phyloP scores from a whole-genome alignment of 1,284 basidiomycete genomes.

The Stygiomarasmius scandens region DNA sequence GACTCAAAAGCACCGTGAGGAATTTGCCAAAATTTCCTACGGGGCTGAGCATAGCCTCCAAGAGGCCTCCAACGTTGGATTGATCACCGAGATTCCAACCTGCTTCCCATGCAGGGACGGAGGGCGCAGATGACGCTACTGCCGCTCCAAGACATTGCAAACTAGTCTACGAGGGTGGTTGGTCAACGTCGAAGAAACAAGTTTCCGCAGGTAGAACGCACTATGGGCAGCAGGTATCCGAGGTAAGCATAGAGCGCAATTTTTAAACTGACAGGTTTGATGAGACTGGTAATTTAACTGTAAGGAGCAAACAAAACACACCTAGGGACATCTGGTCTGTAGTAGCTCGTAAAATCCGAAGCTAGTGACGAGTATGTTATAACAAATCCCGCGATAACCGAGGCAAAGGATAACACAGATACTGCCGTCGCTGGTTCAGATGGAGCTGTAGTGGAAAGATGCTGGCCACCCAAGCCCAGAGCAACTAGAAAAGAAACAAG shows the following conservation, averaged over 20 bases:
- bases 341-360: conserved; percentile 77
- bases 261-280: conserved; percentile 48
- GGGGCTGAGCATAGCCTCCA: conserved; percentile 75
- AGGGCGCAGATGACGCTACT: conserved; percentile 55
- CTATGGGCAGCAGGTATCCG: conserved; percentile 74
- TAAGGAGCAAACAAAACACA: conserved; percentile 25
- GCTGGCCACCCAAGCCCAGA: conserved; percentile 71
- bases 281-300: background rate
- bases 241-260: conserved; percentile 78
- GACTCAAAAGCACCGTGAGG: conserved; percentile 79
- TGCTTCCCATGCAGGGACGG: conserved; percentile 69
- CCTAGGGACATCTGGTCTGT: conserved; percentile 58
- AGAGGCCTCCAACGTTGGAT: conserved; percentile 71
- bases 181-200: no score
- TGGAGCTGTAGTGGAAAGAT: conserved; percentile 48
- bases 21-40: conserved; percentile 82
- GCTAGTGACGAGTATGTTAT: conserved; percentile 67
- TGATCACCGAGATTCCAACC: conserved; percentile 48
- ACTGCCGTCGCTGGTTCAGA: conserved; percentile 53
- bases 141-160: conserved; percentile 81
- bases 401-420: conserved; percentile 63
- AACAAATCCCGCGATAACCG: conserved; percentile 73
- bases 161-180: conserved; percentile 39
- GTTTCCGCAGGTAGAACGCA: conserved; percentile 36
- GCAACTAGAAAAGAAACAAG: conserved; percentile 77